Percentiles rank a stretch among this genome's conserved stretches.
phyloP scores from a whole-genome alignment of 2,329 filamentous ascomycete genomes.

The Botrytis medusae region DNA sequence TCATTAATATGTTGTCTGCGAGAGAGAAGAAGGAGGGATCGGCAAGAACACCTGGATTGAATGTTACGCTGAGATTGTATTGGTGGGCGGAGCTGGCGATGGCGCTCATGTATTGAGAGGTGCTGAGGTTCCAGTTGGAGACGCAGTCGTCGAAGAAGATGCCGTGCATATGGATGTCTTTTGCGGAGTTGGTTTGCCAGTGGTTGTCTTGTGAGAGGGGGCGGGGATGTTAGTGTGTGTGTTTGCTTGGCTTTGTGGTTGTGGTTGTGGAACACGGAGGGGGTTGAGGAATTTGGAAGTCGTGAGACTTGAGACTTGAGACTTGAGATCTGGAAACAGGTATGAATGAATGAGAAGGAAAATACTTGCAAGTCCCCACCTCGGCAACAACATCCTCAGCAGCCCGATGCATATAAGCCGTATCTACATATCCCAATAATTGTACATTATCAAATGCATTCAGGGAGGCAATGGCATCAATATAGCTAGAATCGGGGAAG shows the following conservation, averaged over 20 bases:
- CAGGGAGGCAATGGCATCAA: background rate
- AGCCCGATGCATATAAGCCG: background rate
- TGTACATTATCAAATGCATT: background rate
- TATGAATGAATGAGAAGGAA: no score
- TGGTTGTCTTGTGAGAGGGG: background rate
- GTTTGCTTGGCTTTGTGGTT: background rate
- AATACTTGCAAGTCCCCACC: background rate
- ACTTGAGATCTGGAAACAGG: background rate
- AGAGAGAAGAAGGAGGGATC: background rate
- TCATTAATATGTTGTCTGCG: background rate
- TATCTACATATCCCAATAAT: background rate
- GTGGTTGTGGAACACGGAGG: background rate
- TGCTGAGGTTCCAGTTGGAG: background rate
- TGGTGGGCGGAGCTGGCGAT: background rate
- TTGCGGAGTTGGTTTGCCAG: background rate
- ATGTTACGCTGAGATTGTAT: background rate
- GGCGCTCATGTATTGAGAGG: background rate
- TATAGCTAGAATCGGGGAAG: background rate
- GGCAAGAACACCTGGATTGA: background rate
- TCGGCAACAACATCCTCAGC: background rate
- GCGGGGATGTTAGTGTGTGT: background rate
- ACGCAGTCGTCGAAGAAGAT: slow-evolving; percentile 15
- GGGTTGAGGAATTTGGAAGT: background rate
- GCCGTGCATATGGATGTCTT: background rate
- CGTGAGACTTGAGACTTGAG: background rate